phyloP scores from a whole-genome alignment of 2,329 filamentous ascomycete genomes.

The Pseudogymnoascus sp. region DNA sequence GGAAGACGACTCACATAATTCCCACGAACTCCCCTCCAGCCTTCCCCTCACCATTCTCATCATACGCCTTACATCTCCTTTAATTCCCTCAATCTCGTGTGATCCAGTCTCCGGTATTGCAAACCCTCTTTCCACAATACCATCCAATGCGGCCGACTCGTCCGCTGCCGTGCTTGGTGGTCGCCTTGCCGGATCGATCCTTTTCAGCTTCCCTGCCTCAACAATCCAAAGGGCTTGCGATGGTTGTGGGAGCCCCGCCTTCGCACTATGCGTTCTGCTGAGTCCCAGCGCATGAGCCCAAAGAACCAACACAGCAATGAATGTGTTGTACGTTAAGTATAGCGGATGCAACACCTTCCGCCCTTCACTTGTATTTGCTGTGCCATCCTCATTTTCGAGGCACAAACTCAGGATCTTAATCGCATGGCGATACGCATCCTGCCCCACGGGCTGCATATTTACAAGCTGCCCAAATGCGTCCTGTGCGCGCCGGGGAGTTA shows the following conservation, averaged over 20 bases:
- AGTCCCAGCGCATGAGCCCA: conserved; percentile 8
- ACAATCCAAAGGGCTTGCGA: neutral
- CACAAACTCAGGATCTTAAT: conserved; percentile 19
- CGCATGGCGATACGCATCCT: conserved; percentile 20
- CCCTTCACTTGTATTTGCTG: neutral
- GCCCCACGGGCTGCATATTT: conserved; percentile 18
- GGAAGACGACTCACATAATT: conserved; percentile 9
- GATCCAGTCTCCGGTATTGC: neutral
- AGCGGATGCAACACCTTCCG: conserved; percentile 4
- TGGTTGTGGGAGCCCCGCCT: neutral
- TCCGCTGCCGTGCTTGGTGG: neutral
- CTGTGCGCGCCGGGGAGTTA: conserved; percentile 21
- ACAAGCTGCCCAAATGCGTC: conserved; percentile 19
- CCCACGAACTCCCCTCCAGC: conserved; percentile 7
- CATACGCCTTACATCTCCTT: neutral
- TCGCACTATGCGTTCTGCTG: neutral
- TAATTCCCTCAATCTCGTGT: conserved; percentile 6
- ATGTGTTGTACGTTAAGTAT: conserved; percentile 7
- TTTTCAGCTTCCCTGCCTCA: conserved; percentile 5
- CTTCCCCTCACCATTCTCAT: conserved; percentile 6
- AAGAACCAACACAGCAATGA: conserved; percentile 4
- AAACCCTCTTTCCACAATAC: conserved; percentile 8
- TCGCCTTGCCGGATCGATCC: neutral
- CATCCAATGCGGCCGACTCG: neutral
- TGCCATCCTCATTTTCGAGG: conserved; percentile 14